Evolutionary conservation across 2,329 filamentous ascomycete genomes (phyloP), one percentile per base, ranked within the genome.

Genomic region (Cytospora piceae): DNA sequence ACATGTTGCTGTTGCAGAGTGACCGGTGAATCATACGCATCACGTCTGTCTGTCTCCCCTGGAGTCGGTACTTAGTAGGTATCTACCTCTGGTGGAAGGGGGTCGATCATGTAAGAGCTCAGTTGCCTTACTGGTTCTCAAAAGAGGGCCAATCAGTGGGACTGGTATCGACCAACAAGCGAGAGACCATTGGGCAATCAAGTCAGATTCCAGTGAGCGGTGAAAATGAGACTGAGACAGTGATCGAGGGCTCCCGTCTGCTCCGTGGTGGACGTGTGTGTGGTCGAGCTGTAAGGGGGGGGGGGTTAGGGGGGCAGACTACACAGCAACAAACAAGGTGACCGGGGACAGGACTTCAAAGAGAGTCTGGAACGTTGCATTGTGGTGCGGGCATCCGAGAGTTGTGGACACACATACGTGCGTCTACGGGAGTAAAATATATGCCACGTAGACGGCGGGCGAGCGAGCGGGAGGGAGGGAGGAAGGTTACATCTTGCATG

Each of bases 141-240:
- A 12, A 14, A 9, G 9, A 24, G n/a, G n/a, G 11, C 46, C 46
- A 49, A 49, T 49, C 46, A 49, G n/a, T 24, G n/a, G 5, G 46
- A 24, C 24, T 24, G 46, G 11, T 24, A 3, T 14, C n/a, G 8
- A 4, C 12, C 11, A 20, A 32, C 59, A 56, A 49, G 37, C 51
- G 37, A 37, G 52, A 46, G 15, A 34, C 49, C 58, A 31, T 22
- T 4, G 4, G 9, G 22, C 17, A 22, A 31, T 32, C 34, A 32
- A 39, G 51, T 46, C 46, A 22, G 58, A 5, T n/a, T 27, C 60
- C 52, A 51, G 29, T 29, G 22, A 31, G 53, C 49, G 53, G 39
- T 53, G 34, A 39, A 31, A 17, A 63, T 52, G 61, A 63, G 61
- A 63, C 61, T 52, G 61, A 63, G 61, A 63, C 61, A 63, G 22